Conservation (phyloP, 2,329 filamentous ascomycete species). For the Hymenoscyphus infarciens region DNA sequence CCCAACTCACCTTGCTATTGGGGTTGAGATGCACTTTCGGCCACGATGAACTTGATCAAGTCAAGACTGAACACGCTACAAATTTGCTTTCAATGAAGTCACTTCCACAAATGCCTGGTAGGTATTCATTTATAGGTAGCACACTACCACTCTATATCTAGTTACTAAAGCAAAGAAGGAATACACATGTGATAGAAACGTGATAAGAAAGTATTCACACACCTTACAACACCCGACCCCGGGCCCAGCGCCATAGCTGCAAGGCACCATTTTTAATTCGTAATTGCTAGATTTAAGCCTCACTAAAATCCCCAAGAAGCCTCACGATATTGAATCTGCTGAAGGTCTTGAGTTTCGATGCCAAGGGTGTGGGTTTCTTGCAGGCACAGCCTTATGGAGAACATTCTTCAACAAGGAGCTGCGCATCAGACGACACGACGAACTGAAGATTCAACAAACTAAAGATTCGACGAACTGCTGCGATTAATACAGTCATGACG, state of each 20-base stretch:
- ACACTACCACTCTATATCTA: no score
- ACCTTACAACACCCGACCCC: no score
- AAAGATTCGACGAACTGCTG: not conserved
- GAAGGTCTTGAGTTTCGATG: not conserved
- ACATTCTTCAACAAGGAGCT: not conserved
- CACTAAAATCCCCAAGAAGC: not conserved
- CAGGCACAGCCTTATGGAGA: constrained; percentile 2
- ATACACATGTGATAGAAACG: not conserved
- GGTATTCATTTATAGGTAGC: no score
- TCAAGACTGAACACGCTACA: no score
- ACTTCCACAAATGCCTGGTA: no score
- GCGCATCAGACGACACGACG: not conserved
- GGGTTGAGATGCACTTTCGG: no score
- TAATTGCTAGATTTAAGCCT: not conserved
- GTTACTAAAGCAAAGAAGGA: not conserved
- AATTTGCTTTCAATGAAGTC: no score
- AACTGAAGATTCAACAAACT: not conserved
- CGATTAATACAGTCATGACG: no score
- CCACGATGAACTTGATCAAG: no score
- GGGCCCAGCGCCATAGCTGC: not conserved
- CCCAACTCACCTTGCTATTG: no score
- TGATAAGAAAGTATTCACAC: not conserved
- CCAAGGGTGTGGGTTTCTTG: not conserved
- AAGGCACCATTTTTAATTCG: not conserved
- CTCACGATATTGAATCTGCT: constrained; percentile 2